Conservation (phyloP, 2,329 filamentous ascomycete genomes). For the Elsinoe batatas region DNA sequence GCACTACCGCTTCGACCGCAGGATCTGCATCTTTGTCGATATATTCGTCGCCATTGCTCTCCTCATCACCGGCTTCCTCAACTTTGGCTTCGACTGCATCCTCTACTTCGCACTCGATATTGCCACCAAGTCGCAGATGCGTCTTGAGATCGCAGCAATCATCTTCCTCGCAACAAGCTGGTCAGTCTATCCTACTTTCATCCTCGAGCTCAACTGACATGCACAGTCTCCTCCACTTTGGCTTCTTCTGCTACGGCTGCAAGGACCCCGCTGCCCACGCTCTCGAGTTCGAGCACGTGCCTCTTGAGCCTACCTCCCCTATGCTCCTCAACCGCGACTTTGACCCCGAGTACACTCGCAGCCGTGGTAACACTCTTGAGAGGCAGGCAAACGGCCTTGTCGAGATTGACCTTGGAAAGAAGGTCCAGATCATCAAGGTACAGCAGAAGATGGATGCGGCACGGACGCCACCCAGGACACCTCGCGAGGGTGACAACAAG, state of each 20-base stretch:
- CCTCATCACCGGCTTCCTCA: conserved; percentile 12
- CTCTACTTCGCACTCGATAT: conserved; percentile 12
- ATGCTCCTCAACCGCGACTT: conserved; percentile 11
- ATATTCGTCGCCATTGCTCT: conserved; percentile 14
- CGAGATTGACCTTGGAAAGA: conserved; percentile 12
- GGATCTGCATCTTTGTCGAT: conserved; percentile 19
- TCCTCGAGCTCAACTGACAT: not conserved
- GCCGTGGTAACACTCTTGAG: conserved; percentile 8
- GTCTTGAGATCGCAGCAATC: conserved; percentile 6
- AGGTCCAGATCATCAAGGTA: conserved; percentile 10
- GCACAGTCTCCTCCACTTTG: conserved; percentile 7
- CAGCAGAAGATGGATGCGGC: conserved; percentile 9
- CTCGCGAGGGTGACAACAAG: conserved; percentile 4
- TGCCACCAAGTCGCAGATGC: conserved; percentile 4
- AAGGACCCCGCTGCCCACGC: conserved; percentile 9
- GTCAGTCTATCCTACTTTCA: not conserved
- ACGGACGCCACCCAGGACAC: conserved; percentile 4
- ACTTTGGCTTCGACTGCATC: conserved; percentile 13
- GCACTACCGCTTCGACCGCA: conserved; percentile 13
- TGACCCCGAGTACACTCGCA: conserved; percentile 2
- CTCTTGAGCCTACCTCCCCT: conserved; percentile 5
- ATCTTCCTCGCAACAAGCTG: conserved; percentile 4
- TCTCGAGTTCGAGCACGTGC: conserved; percentile 7
- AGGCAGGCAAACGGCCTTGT: conserved; percentile 2
- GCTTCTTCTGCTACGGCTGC: conserved; percentile 15